Evolutionary conservation across 2,329 filamentous ascomycete species (phyloP).

Genomic region (Claviceps monticola): DNA sequence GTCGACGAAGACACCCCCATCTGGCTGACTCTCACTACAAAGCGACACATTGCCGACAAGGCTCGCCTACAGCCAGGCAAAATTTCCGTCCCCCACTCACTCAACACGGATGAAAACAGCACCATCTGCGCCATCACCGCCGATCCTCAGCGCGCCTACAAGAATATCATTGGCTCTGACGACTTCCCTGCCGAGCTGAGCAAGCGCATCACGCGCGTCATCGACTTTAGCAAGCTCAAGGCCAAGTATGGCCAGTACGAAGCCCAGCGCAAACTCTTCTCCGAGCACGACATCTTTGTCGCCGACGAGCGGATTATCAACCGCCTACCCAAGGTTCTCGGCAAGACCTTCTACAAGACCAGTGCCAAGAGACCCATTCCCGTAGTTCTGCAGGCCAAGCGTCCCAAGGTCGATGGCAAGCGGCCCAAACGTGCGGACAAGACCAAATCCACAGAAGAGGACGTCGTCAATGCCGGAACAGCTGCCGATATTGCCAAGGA

Average conservation of each 20-base stretch:
- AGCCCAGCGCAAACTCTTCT: slow-evolving; percentile 64
- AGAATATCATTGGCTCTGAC: slow-evolving; percentile 67
- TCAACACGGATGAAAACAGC: slow-evolving; percentile 49
- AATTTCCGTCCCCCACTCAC: slow-evolving; percentile 62
- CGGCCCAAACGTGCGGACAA: slow-evolving; percentile 40
- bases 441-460: slow-evolving; percentile 15
- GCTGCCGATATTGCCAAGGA: slow-evolving; percentile 61
- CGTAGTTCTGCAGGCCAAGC: slow-evolving; percentile 52
- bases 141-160: slow-evolving; percentile 70
- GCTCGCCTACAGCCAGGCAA: slow-evolving; percentile 72
- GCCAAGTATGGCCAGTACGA: slow-evolving; percentile 84
- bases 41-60: slow-evolving; percentile 56
- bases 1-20: slow-evolving; percentile 36
- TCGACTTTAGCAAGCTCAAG: slow-evolving; percentile 67
- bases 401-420: slow-evolving; percentile 47
- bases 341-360: slow-evolving; percentile 84
- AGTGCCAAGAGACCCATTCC: slow-evolving; percentile 79
- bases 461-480: slow-evolving; percentile 30
- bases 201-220: slow-evolving; percentile 58
- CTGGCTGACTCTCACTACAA: slow-evolving; percentile 50
- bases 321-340: slow-evolving; percentile 61
- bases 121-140: slow-evolving; percentile 81
- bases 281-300: slow-evolving; percentile 86
- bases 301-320: slow-evolving; percentile 77
- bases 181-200: slow-evolving; percentile 55